phyloP scores from a whole-genome alignment of 352 stramenopile genomes.

The Thalassiosira gravida region DNA sequence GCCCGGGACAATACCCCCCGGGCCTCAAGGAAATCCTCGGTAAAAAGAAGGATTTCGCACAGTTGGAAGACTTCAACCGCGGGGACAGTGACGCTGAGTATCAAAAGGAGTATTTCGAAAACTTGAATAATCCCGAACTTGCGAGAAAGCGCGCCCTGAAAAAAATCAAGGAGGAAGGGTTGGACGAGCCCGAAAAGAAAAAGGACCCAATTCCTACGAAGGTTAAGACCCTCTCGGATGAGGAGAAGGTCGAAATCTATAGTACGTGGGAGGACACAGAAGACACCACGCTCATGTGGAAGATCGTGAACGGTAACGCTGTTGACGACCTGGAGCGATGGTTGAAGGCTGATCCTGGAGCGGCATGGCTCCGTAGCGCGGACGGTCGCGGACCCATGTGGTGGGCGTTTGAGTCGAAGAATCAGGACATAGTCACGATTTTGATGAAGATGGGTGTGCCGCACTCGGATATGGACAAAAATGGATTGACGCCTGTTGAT shows the following conservation, averaged over 20 bases:
- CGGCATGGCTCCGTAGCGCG: slow-evolving; percentile 22
- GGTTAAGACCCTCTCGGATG: slow-evolving; percentile 49
- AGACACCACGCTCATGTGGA: slow-evolving; percentile 84
- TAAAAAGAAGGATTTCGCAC: slow-evolving; percentile 81
- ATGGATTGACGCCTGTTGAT: slow-evolving; percentile 77
- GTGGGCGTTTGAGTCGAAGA: slow-evolving; percentile 84
- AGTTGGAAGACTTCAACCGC: slow-evolving; percentile 87
- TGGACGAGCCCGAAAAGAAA: slow-evolving; percentile 4
- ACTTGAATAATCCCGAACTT: slow-evolving; percentile 70
- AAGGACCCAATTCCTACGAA: slow-evolving; percentile 13
- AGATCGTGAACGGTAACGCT: slow-evolving; percentile 73
- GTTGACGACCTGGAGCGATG: slow-evolving; percentile 73
- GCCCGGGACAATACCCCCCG: slow-evolving; percentile 81
- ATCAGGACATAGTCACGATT: slow-evolving; percentile 82
- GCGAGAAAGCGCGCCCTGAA: slow-evolving; percentile 47
- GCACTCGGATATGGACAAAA: slow-evolving; percentile 74
- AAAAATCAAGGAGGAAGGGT: slow-evolving; percentile 21
- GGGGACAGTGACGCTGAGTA: slow-evolving; percentile 75
- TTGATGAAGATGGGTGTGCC: slow-evolving; percentile 83
- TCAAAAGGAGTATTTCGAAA: slow-evolving; percentile 79
- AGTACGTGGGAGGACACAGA: slow-evolving; percentile 83
- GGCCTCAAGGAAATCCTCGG: slow-evolving; percentile 74
- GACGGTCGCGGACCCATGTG: slow-evolving; percentile 86
- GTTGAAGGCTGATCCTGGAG: not conserved
- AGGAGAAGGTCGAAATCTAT: slow-evolving; percentile 74